Evolutionary conservation across 2,329 filamentous ascomycete genomes (phyloP), one percentile per base, ranked within the genome.

Genomic region (Neurospora crassa): DNA sequence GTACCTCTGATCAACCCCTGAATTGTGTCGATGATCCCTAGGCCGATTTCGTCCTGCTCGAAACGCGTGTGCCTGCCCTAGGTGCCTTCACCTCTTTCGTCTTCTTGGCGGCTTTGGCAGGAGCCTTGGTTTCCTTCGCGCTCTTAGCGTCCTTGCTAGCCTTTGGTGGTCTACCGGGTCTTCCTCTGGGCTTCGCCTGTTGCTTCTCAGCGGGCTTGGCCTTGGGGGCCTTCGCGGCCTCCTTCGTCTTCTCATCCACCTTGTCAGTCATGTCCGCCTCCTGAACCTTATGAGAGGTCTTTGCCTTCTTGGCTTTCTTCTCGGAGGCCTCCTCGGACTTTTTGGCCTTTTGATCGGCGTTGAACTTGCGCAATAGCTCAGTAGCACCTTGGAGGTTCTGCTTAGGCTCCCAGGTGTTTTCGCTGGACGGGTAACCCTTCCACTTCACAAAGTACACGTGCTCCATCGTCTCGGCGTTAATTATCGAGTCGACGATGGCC

Each of bases 321-420:
- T 37, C 67, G 37, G 37, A 63, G 47, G 59, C 71, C 40, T 67
- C 69, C 5, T 63, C 70, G 7, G 68, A 34, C 14, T 72, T 69
- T 69, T 68, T 73, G 71, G 24, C 24, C 53, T 63, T 34, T 70
- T 77, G 79, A 18, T 74, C 74, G 24, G 75, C 71, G 72, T 85
- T 81, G 71, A 81, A 85, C 2, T 75, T 77, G 11, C 75, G 74
- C 41, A 86, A 74, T 0, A 82, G 73, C 1, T 75, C 74, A 11
- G 73, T 71, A 70, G 84, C 85, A 2, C 83, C 80, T 0, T 68
- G 70, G 20, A 88, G 75, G 71, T 87, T 83, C 20, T 71, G 76
- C 75, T 80, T 82, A 1, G 84, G 84, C 78, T 88, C 86, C 87
- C 87, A 89, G 0, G 85, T 87, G 71, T 84, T 87, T 1, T 84